Conservation (phyloP, 2,329 filamentous ascomycete genomes). For the Alternaria gaisen region DNA sequence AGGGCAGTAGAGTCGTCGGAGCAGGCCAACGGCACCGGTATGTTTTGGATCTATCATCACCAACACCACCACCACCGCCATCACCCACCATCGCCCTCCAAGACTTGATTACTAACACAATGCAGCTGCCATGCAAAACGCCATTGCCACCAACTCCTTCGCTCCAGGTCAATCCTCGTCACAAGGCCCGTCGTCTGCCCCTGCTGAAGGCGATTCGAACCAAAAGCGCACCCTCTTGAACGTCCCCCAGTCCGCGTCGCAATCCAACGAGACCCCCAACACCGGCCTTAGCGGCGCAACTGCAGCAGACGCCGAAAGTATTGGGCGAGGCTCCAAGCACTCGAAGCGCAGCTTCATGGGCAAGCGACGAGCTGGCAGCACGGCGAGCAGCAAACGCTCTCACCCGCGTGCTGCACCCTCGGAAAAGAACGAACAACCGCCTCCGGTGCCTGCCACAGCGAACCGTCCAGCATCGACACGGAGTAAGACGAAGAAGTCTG, state of each 20-base stretch:
- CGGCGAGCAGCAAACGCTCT: conserved; percentile 57
- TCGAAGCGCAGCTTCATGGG: conserved; percentile 57
- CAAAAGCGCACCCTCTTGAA: conserved; percentile 51
- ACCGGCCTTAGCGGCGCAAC: conserved; percentile 56
- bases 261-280: conserved; percentile 45
- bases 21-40: conserved; percentile 49
- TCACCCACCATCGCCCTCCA: background rate
- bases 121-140: conserved; percentile 10
- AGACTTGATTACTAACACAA: conserved; percentile 1
- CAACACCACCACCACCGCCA: background rate
- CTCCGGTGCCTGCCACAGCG: conserved; percentile 40
- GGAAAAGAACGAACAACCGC: conserved; percentile 52
- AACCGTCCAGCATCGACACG: conserved; percentile 47
- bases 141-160: conserved; percentile 22
- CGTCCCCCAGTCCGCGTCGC: conserved; percentile 45
- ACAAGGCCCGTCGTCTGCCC: conserved; percentile 32
- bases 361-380: conserved; percentile 56
- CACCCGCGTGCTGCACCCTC: conserved; percentile 48
- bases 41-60: conserved; percentile 19
- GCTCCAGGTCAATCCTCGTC: conserved; percentile 38
- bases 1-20: conserved; percentile 37
- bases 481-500: conserved; percentile 53
- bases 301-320: conserved; percentile 56
- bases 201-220: conserved; percentile 38
- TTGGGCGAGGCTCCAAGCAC: conserved; percentile 55